Percentiles rank a stretch among this genome's conserved stretches.
Evolutionary conservation across 768 basidiomycete species (phyloP).

Genomic region (Boletus rubropictus): DNA sequence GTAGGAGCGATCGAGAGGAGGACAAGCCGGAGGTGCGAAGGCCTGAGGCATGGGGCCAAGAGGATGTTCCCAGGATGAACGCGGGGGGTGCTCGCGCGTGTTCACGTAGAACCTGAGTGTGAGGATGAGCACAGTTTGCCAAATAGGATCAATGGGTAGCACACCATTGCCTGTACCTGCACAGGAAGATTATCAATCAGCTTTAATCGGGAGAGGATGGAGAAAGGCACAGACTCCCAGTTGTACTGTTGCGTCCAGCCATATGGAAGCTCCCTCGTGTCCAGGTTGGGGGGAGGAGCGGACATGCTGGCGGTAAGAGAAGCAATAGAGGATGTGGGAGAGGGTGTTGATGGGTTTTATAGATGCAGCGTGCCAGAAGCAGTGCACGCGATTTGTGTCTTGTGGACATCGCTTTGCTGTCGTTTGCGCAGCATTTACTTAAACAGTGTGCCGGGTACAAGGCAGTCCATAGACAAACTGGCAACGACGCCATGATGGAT

Average conservation of each 20-base stretch:
- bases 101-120: conserved; percentile 71
- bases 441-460: conserved; percentile 13
- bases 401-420: conserved; percentile 32
- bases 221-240: conserved; percentile 43
- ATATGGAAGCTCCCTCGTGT: conserved; percentile 53
- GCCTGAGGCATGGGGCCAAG: conserved; percentile 38
- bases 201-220: conserved; percentile 13
- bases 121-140: neutral
- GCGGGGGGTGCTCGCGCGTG: conserved; percentile 53
- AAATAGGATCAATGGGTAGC: conserved; percentile 12
- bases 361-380: conserved; percentile 10
- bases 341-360: conserved; percentile 20
- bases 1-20: conserved; percentile 37
- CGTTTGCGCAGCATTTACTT: conserved; percentile 22
- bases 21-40: conserved; percentile 35
- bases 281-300: conserved; percentile 46
- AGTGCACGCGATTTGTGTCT: conserved; percentile 13
- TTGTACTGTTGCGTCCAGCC: conserved; percentile 73
- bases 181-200: conserved; percentile 22
- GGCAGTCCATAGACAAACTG: neutral
- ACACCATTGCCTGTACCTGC: conserved; percentile 64
- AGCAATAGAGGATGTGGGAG: conserved; percentile 19
- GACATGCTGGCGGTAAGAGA: conserved; percentile 32
- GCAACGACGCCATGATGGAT: conserved; percentile 4
- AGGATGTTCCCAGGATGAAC: conserved; percentile 68